These are phyloP conservation scores for Emiliania huxleyi DNA, from an alignment of 78 protist genomes.

Conservation along the genomic window DNA sequence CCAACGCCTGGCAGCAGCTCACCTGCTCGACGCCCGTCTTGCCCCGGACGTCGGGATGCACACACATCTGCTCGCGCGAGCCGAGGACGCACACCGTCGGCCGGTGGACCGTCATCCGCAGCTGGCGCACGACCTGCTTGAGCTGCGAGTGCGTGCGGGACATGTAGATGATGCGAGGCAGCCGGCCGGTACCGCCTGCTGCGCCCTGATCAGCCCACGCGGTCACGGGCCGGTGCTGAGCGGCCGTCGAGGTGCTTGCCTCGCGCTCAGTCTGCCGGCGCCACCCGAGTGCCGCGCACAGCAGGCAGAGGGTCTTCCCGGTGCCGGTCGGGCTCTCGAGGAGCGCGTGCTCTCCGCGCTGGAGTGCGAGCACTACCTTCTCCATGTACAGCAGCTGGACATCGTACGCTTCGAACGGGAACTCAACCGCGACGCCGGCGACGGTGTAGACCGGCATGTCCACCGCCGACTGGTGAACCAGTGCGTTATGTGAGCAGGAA, in stretches of 20 bases:
- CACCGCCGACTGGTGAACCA: too few relatives aligned
- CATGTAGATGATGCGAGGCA: slow-evolving; percentile 73
- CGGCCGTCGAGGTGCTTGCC: not conserved
- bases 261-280: not conserved
- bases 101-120: slow-evolving; percentile 71
- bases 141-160: slow-evolving; percentile 96
- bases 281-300: slow-evolving; percentile 91
- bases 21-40: slow-evolving; percentile 3
- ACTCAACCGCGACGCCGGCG: slow-evolving; percentile 12
- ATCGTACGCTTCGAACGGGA: slow-evolving; percentile 55
- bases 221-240: not conserved
- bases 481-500: too few relatives aligned
- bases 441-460: not conserved
- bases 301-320: slow-evolving; percentile 94
- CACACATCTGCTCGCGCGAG: slow-evolving; percentile 74
- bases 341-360: slow-evolving; percentile 68
- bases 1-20: slow-evolving; percentile 24
- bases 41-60: slow-evolving; percentile 64
- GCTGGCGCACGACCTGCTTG: slow-evolving; percentile 87
- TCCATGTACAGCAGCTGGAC: slow-evolving; percentile 62
- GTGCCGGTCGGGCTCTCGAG: slow-evolving; percentile 94
- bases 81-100: slow-evolving; percentile 38
- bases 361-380: slow-evolving; percentile 55
- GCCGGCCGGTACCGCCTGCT: not conserved
- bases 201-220: not conserved